Percentiles rank a stretch among this genome's conserved stretches.
Conservation (phyloP, 805 yeast genomes). For the Pichia manshurica region DNA sequence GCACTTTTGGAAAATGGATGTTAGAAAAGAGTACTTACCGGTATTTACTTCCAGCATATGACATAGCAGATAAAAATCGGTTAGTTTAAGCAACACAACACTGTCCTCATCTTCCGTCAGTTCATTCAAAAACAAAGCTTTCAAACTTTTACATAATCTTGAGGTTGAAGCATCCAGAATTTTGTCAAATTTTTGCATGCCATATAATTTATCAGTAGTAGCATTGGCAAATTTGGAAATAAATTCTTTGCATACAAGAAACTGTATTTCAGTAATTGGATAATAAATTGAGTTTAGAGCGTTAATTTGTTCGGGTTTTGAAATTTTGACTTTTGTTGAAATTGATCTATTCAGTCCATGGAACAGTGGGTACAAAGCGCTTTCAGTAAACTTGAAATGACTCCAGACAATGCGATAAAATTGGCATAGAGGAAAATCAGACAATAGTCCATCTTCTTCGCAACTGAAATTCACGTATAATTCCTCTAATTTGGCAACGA, state of each 20-base stretch:
- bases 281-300: background rate
- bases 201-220: conserved; percentile 1
- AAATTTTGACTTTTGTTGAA: background rate
- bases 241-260: background rate
- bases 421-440: background rate
- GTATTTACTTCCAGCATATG: no score
- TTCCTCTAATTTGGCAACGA: background rate
- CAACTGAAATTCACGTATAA: background rate
- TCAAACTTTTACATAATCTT: conserved; percentile 3
- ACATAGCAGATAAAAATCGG: no score
- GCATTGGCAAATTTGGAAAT: background rate
- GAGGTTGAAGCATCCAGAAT: background rate
- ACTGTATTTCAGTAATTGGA: background rate
- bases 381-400: background rate
- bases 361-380: background rate
- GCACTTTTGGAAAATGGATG: background rate
- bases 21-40: background rate
- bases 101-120: no score
- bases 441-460: background rate
- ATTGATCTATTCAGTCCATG: conserved; percentile 1
- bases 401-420: background rate
- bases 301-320: background rate
- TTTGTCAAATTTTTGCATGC: background rate
- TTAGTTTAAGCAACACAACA: no score
- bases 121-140: background rate